Evolutionary conservation across 345 rosid genomes (phyloP), one percentile per base, ranked within the genome.

Genomic region (Brassica cretica): DNA sequence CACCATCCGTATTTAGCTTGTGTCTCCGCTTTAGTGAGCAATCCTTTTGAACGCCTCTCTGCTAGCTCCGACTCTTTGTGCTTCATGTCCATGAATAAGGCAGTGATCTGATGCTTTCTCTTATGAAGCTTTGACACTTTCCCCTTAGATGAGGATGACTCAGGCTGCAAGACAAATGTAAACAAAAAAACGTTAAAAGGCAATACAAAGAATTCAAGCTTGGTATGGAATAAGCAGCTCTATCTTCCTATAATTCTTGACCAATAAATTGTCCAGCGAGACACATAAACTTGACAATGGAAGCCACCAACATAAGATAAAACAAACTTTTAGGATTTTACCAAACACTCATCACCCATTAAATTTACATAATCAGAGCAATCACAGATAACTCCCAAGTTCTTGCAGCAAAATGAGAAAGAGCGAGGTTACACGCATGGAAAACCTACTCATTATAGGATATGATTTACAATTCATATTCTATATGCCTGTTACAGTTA

Each of bases 61-160:
- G 88, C 11, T 61, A 95, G 82, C 76, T 93, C 99, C 69, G 72
- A 75, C 88, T 93, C 97, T 73, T 91, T 93, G 80, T 93, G 98
- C 85, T 75, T 93, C 96, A 93, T 90, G 76, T 95, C 99, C 55
- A 41, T 83, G 82, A 66, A 89, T 56, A 95, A 77, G 5, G 99
- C 77, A 14, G 94, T 87, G 25, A 95, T 95, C 76, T 93, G 99
- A 88, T 93, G 99, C 88, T 95, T 95, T 87, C 99, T 91, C 88
- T 93, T 93, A 85, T 93, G 99, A 75, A 95, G 92, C 75, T 95
- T 95, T 0, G 91, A 29, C 35, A 96, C 96, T 80, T 95, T 91
- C 71, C 97, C 99, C 69, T 93, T 91, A 0, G 92, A 53, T 25
- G 99, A 89, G 79, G 82, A 74, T 14, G 83, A 41, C 8, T 33